A percentile compares a stretch with the other conserved stretches of the same genome.
Evolutionary conservation across 352 stramenopile genomes (phyloP).

Genomic region (Phytophthora idaei): DNA sequence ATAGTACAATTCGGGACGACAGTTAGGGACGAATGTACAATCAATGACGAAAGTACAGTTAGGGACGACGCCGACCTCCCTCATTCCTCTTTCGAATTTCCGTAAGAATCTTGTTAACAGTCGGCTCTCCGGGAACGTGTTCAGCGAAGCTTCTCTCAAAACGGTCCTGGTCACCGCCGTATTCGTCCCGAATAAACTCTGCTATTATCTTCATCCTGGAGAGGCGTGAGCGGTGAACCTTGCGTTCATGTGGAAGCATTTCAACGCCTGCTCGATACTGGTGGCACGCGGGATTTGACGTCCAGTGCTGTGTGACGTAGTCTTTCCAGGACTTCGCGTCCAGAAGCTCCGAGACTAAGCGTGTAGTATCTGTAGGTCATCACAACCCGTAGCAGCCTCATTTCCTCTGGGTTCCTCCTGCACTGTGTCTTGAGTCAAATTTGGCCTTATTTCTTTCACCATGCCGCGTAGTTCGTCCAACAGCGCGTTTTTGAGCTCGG

Average conservation of each 20-base stretch:
- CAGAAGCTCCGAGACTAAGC: conserved; percentile 1
- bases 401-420: neutral
- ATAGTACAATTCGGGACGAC: no score
- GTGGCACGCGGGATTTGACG: neutral
- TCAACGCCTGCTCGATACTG: conserved; percentile 12
- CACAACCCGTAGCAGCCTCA: neutral
- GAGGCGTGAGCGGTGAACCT: neutral
- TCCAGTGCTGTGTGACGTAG: conserved; percentile 13
- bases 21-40: no score
- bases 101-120: no score
- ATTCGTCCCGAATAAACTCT: conserved; percentile 3
- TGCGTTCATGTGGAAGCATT: conserved; percentile 9
- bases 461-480: neutral
- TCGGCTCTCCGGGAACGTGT: no score
- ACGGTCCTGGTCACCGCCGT: neutral
- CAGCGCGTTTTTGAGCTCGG: neutral
- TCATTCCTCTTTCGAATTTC: no score
- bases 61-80: no score
- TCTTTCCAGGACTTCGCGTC: conserved; percentile 3
- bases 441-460: neutral
- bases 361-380: neutral
- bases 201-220: conserved; percentile 9
- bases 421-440: neutral
- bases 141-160: no score
- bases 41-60: no score